Conservation (phyloP, 208 protist genomes). For the Porcisia deanei region DNA sequence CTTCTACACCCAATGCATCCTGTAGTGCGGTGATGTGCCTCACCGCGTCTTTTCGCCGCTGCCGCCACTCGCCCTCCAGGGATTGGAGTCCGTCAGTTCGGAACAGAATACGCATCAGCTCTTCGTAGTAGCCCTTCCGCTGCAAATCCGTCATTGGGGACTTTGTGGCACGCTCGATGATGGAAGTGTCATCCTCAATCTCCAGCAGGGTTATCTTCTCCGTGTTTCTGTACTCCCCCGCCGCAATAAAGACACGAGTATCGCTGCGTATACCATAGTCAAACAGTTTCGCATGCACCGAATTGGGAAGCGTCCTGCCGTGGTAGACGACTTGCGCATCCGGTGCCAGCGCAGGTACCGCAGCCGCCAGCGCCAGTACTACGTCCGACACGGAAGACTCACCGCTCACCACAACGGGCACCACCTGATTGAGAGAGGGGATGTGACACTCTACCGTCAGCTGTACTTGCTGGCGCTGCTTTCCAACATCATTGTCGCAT, state of each 20-base stretch:
- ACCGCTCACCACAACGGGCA: slow-evolving; percentile 41
- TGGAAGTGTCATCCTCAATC: slow-evolving; percentile 50
- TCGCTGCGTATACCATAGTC: slow-evolving; percentile 53
- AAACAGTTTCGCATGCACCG: slow-evolving; percentile 43
- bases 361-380: slow-evolving; percentile 29
- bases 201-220: slow-evolving; percentile 65
- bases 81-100: slow-evolving; percentile 65
- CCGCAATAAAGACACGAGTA: slow-evolving; percentile 58
- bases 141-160: slow-evolving; percentile 34
- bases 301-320: slow-evolving; percentile 53
- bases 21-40: slow-evolving; percentile 59
- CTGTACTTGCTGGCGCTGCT: slow-evolving; percentile 26
- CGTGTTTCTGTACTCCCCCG: slow-evolving; percentile 45
- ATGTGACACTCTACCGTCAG: slow-evolving; percentile 49
- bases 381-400: slow-evolving; percentile 64
- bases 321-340: slow-evolving; percentile 56
- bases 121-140: slow-evolving; percentile 78
- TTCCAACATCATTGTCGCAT: slow-evolving; percentile 13
- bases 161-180: slow-evolving; percentile 37
- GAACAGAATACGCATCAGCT: slow-evolving; percentile 86
- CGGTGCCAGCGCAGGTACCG: slow-evolving; percentile 27
- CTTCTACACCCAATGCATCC: slow-evolving; percentile 50
- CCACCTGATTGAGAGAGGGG: slow-evolving; percentile 39
- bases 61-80: slow-evolving; percentile 63
- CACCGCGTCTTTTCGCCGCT: slow-evolving; percentile 61